These are phyloP conservation scores for Endogone sp. DNA, from an alignment of 192 early-diverging fungal species.

Conservation along the genomic window DNA sequence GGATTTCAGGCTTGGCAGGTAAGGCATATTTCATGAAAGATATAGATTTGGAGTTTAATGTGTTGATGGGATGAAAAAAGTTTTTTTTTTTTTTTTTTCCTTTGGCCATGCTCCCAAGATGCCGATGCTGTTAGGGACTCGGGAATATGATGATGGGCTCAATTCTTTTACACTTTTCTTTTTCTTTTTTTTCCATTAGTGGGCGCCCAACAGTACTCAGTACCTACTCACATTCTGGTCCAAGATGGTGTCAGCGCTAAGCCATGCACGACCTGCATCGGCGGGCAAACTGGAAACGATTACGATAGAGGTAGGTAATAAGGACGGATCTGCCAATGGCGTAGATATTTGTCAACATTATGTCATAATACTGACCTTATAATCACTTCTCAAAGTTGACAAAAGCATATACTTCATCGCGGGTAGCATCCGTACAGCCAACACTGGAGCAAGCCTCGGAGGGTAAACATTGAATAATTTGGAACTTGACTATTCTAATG, in stretches of 20 bases:
- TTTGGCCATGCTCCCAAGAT: no score
- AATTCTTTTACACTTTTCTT: constrained; percentile 11
- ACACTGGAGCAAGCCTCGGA: constrained; percentile 49
- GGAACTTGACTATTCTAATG: no score
- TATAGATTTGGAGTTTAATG: neutral
- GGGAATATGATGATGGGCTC: no score
- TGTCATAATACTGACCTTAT: neutral
- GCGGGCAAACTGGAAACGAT: constrained; percentile 44
- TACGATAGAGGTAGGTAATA: constrained; percentile 39
- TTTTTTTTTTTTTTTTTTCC: no score
- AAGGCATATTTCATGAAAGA: constrained; percentile 9
- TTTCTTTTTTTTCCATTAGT: constrained; percentile 30
- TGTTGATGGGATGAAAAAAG: no score
- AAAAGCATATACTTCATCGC: constrained; percentile 43
- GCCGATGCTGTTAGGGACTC: neutral
- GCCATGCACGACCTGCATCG: constrained; percentile 39
- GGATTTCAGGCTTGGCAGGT: constrained; percentile 63
- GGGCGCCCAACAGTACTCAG: constrained; percentile 67
- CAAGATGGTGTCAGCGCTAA: constrained; percentile 60
- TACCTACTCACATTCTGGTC: constrained; percentile 87
- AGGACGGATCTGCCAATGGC: no score
- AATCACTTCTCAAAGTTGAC: constrained; percentile 32
- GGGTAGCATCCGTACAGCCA: constrained; percentile 43
- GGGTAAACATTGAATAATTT: no score
- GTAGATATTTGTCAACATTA: no score